A percentile compares a stretch with the other conserved stretches of the same genome.
phyloP scores from a whole-genome alignment of 2,329 filamentous ascomycete species.

The Cytospora piceae region DNA sequence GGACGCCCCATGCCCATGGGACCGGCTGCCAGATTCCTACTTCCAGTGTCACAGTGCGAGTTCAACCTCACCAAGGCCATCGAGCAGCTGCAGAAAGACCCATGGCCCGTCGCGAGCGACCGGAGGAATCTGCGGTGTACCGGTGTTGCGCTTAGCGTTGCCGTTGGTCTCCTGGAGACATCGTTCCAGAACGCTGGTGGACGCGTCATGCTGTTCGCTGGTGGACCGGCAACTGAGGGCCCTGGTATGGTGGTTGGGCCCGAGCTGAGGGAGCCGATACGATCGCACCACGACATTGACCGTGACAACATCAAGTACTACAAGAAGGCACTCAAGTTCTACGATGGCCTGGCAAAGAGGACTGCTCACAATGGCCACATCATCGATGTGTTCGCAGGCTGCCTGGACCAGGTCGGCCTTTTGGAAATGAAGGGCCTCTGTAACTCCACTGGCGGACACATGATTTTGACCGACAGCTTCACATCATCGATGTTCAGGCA shows the following conservation, averaged over 20 bases:
- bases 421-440: slow-evolving; percentile 97
- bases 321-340: slow-evolving; percentile 99
- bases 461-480: slow-evolving; percentile 98
- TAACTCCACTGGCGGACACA: slow-evolving; percentile 95
- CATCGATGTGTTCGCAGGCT: slow-evolving; percentile 96
- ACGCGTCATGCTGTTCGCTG: slow-evolving; percentile 96
- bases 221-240: slow-evolving; percentile 92
- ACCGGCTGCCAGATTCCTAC: slow-evolving; percentile 84
- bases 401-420: slow-evolving; percentile 94
- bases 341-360: slow-evolving; percentile 90
- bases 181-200: slow-evolving; percentile 95
- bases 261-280: slow-evolving; percentile 92
- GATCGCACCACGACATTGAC: slow-evolving; percentile 98
- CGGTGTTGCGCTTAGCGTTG: slow-evolving; percentile 94
- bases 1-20: slow-evolving; percentile 77
- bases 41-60: slow-evolving; percentile 94
- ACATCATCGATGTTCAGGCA: slow-evolving; percentile 99
- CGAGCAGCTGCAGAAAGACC: slow-evolving; percentile 94
- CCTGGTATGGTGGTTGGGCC: slow-evolving; percentile 96
- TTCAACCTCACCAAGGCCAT: slow-evolving; percentile 96
- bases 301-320: slow-evolving; percentile 99
- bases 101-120: slow-evolving; percentile 95
- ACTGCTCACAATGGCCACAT: slow-evolving; percentile 96
- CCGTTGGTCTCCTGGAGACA: slow-evolving; percentile 87
- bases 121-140: slow-evolving; percentile 89